Base-by-base conservation (phyloP, 1,139 yeast genomes). In the Eremothecium coryli region DNA sequence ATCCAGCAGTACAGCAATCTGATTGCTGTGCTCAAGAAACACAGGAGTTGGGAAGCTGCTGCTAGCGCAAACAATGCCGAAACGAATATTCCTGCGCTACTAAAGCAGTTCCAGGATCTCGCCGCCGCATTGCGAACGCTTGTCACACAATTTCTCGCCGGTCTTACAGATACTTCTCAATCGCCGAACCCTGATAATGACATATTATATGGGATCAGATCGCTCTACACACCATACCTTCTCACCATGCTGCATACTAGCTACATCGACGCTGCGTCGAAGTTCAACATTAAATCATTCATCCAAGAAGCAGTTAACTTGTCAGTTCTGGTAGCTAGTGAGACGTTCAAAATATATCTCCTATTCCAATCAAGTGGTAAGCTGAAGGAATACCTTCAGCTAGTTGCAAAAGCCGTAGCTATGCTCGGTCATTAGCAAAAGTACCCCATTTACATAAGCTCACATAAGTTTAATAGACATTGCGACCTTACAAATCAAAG, bases 181-280 rank as follows among this genome's bases (percentile, higher is more conserved):
- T 49, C 43, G 4, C 20, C 43, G 8, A 35, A 43, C 7, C 40
- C 45, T 13, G 63, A 62, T 27, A 35, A 37, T 35, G 45, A 44
- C 14, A 39, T 49, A 4, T 31, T 51, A 18, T 50, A 43, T 34
- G 58, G 54, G 36, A 63, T 81, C 37, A 69, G 93, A 50, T 65
- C 75, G 6, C 58, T 77, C 14, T 85, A 82, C 54, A 70, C 82
- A n/a, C 94, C 95, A 13, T 73, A 71, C 45, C 58, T 82, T 37
- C 65, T 82, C 23, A 71, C 79, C 37, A 82, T 78, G 43, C 60
- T 81, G 31, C 70, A 76, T 38, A 65, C 68, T 31, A 69, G 76
- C 6, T 68, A 73, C 43, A 68, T 73, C n/a, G 59, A 56, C 21
- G 64, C 66, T 3, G 51, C 58, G 18, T 46, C 57, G 22, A 54